Conservation (phyloP, 306 rosid genomes). For the Cajanus cajan region DNA sequence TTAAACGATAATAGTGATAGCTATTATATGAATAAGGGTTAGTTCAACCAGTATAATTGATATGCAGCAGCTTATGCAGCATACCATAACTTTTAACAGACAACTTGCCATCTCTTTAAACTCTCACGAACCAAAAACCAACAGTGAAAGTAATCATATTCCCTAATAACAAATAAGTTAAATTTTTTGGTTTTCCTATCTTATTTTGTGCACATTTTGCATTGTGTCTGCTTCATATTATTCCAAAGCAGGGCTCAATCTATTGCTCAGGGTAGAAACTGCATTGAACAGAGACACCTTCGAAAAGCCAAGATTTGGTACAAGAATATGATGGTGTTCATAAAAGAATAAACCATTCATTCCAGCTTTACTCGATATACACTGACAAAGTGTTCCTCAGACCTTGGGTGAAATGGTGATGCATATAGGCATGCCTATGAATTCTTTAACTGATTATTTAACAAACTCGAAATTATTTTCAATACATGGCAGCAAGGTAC, state of each 20-base stretch:
- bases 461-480: constrained; percentile 18
- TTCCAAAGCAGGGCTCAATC: background rate
- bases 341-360: constrained; percentile 11
- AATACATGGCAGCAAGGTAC: constrained; percentile 24
- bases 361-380: background rate
- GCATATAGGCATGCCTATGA: background rate
- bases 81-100: background rate
- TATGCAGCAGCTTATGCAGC: background rate
- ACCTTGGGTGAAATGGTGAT: background rate
- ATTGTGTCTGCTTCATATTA: background rate
- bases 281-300: background rate
- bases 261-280: background rate
- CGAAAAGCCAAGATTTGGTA: background rate
- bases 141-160: background rate
- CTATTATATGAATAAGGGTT: no score
- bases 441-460: background rate
- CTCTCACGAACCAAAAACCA: background rate
- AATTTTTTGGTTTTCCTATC: background rate
- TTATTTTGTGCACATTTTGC: background rate
- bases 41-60: no score
- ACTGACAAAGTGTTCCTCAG: background rate
- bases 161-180: background rate
- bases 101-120: background rate
- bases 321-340: background rate
- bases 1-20: no score